phyloP scores from a whole-genome alignment of 306 rosid genomes.

The Medicago truncatula region DNA sequence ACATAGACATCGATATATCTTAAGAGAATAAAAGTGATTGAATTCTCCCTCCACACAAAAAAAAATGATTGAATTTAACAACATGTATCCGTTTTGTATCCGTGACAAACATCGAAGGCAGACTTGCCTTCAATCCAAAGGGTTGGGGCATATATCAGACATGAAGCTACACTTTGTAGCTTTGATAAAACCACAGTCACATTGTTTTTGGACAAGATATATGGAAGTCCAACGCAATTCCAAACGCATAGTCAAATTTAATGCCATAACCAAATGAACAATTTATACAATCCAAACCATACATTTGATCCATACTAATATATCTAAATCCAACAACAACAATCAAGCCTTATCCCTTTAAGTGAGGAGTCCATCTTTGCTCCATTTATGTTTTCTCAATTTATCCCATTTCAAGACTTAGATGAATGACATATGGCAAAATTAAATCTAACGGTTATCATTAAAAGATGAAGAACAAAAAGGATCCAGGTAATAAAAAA shows the following conservation, averaged over 20 bases:
- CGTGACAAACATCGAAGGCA: no score
- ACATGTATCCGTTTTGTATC: neutral
- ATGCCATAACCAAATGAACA: slow-evolving; percentile 16
- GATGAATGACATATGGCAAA: no score
- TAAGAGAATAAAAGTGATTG: neutral
- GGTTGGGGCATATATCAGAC: neutral
- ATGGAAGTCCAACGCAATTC: neutral
- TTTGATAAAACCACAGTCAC: neutral
- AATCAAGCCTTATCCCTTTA: no score
- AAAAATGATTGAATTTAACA: neutral
- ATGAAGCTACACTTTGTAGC: neutral
- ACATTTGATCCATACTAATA: slow-evolving; percentile 6
- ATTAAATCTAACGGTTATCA: no score
- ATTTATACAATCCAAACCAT: slow-evolving; percentile 7
- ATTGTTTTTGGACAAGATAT: neutral
- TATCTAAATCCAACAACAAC: neutral
- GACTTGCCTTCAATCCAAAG: neutral
- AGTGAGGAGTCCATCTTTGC: no score
- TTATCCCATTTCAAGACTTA: no score
- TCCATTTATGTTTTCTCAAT: no score
- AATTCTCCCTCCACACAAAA: neutral
- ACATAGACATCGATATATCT: neutral
- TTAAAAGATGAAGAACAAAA: no score
- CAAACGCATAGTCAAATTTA: slow-evolving; percentile 2
- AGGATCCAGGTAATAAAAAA: no score